A percentile compares a stretch with the other conserved stretches of the same genome.
Conservation (phyloP, 495 filamentous ascomycete genomes). For the Aspergillus coremiiformis region DNA sequence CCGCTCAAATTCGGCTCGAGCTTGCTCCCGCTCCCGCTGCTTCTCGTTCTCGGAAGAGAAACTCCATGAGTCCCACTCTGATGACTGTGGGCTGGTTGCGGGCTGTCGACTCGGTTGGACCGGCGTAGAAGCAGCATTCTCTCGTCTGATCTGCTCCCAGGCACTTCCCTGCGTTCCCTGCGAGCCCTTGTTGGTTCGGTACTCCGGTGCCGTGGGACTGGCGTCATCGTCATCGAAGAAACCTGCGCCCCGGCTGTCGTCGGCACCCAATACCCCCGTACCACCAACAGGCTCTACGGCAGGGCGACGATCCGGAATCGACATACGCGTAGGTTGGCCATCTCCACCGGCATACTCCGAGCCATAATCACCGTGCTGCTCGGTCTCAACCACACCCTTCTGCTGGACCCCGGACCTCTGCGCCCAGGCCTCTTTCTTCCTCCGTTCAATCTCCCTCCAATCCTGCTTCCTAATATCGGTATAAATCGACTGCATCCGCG, state of each 20-base stretch:
- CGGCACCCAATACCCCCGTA: background rate
- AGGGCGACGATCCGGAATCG: background rate
- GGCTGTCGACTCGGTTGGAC: background rate
- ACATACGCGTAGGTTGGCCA: background rate
- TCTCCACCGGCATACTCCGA: background rate
- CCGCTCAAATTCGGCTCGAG: conserved; percentile 36
- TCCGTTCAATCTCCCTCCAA: conserved; percentile 19
- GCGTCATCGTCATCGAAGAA: conserved; percentile 36
- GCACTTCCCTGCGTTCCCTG: conserved; percentile 22
- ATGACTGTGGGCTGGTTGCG: conserved; percentile 3
- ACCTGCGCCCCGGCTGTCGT: conserved; percentile 5
- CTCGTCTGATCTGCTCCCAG: conserved; percentile 38
- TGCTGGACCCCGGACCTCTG: conserved; percentile 4
- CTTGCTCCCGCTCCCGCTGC: conserved; percentile 26
- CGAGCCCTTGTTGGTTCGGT: conserved; percentile 17
- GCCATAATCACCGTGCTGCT: background rate
- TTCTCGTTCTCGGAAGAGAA: conserved; percentile 11
- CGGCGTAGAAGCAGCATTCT: conserved; percentile 9
- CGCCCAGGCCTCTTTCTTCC: conserved; percentile 16
- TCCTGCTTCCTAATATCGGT: conserved; percentile 15
- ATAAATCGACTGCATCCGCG: conserved; percentile 21
- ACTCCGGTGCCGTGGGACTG: conserved; percentile 34
- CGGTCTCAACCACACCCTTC: conserved; percentile 2
- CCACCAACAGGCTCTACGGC: background rate
- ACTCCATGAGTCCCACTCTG: background rate